Base-by-base conservation (phyloP, 1,284 basidiomycete genomes). In the Golubevia sp. region DNA sequence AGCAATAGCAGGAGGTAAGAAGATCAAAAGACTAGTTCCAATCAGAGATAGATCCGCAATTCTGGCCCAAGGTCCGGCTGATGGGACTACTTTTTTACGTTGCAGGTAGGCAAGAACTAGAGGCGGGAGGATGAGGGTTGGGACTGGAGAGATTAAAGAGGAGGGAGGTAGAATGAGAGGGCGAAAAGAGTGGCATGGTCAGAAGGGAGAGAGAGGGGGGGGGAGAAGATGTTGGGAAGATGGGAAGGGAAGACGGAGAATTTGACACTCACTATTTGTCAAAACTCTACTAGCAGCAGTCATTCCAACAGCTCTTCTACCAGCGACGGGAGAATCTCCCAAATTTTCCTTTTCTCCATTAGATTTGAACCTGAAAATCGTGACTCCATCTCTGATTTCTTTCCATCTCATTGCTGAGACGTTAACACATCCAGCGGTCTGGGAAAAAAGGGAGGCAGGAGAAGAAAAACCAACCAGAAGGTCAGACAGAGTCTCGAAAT, bases 401-500 rank as follows among this genome's bases (percentile, higher is more conserved):
- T 87, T 88, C 87, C 86, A 88, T 20, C 87, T 74, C 83, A 88
- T 88, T 66, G 86, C 84, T 8, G 85, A 85, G 62, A 87, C 86
- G 70, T 87, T 87, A 65, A 86, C 86, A 48, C 85, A 84, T 38
- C 86, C 86, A 6, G 86, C 86, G 15, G 79, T 82, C 30, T 34
- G 30, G n/a, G n/a, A n/a, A n/a, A n/a, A n/a, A n/a, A n/a, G n/a
- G n/a, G 4, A 34, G 4, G 30, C 30, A 11, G 5, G 30, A 34
- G 30, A 34, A 34, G 30, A 34, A 5, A 34, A 34, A 34, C 5
- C 30, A 34, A 34, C 11, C 11, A 34, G 30, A 34, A 11, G 30
- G 11, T 34, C 11, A 34, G 30, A 34, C 5, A 11, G 11, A 34
- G 30, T 34, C 30, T 5, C 5, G 11, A 11, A 34, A 34, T 3